Percentiles rank a stretch among this genome's conserved stretches.
Evolutionary conservation across 1,284 basidiomycete genomes (phyloP).

Genomic region (Trametes versicolor): DNA sequence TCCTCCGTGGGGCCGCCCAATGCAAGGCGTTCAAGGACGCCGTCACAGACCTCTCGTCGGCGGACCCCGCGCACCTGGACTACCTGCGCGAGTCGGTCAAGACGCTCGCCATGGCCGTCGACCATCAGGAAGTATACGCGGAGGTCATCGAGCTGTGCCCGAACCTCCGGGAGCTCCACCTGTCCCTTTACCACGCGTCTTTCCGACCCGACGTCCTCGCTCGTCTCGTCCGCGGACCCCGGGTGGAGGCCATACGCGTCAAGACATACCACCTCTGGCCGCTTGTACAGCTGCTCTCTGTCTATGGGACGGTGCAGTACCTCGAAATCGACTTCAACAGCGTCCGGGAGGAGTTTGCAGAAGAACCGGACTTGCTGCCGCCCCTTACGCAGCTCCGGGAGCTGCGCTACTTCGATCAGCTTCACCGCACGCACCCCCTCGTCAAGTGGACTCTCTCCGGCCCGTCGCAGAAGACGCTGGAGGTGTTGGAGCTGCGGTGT

Average conservation of each 20-base stretch:
- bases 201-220: constrained; percentile 15
- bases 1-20: constrained; percentile 10
- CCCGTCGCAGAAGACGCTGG: constrained; percentile 3
- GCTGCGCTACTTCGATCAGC: constrained; percentile 13
- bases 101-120: constrained; percentile 4
- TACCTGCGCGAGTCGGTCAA: constrained; percentile 2
- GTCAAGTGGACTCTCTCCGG: constrained; percentile 11
- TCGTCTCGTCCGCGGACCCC: not conserved
- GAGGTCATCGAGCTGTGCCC: constrained; percentile 16
- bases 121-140: constrained; percentile 17
- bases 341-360: not conserved
- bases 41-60: not conserved
- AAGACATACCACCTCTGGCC: constrained; percentile 3
- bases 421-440: constrained; percentile 2
- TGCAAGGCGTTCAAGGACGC: constrained; percentile 18
- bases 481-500: constrained; percentile 14
- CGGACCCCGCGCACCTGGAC: not conserved
- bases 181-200: constrained; percentile 14
- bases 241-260: constrained; percentile 7
- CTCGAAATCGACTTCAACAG: constrained; percentile 7
- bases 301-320: constrained; percentile 8
- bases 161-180: constrained; percentile 13
- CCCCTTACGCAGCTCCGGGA: constrained; percentile 10
- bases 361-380: not conserved
- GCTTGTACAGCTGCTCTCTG: constrained; percentile 12